Percentiles rank a stretch among this genome's conserved stretches.
Evolutionary conservation across 2,329 filamentous ascomycete species (phyloP).

Genomic region (Aureobasidium melanogenum): DNA sequence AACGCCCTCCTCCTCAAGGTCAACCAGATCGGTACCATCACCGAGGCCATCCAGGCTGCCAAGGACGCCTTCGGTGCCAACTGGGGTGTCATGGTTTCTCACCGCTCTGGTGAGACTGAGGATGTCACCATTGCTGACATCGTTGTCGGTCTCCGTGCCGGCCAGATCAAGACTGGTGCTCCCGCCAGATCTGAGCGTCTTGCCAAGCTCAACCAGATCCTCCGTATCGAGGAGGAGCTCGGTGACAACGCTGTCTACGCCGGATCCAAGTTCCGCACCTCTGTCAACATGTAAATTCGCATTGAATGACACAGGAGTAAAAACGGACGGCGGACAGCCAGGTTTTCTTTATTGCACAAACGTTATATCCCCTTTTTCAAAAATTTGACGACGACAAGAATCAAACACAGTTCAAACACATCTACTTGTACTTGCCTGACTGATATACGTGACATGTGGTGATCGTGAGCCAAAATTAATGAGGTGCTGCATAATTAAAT

Average conservation of each 20-base stretch:
- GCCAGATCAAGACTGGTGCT: constrained; percentile 98
- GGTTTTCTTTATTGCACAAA: constrained; percentile 4
- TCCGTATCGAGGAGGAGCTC: constrained; percentile 98
- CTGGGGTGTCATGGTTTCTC: constrained; percentile 99
- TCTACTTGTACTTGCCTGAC: background rate
- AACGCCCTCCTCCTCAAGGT: constrained; percentile 98
- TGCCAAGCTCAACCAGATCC: constrained; percentile 99
- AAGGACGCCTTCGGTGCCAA: constrained; percentile 94
- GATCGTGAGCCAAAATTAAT: background rate
- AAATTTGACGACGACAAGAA: constrained; percentile 12
- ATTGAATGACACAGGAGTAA: background rate
- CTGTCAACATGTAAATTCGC: constrained; percentile 69
- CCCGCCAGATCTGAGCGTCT: constrained; percentile 94
- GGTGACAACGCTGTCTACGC: constrained; percentile 81
- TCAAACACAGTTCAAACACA: background rate
- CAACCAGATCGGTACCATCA: constrained; percentile 99
- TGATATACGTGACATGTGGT: background rate
- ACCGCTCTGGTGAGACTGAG: constrained; percentile 98
- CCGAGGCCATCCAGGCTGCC: constrained; percentile 97
- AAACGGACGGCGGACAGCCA: background rate
- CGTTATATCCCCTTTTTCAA: constrained; percentile 8
- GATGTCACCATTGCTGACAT: constrained; percentile 99
- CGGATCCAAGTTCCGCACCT: constrained; percentile 81
- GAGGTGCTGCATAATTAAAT: background rate
- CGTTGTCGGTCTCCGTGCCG: constrained; percentile 88